phyloP scores from a whole-genome alignment of 2,329 filamentous ascomycete genomes.

The Cercospora sp. region DNA sequence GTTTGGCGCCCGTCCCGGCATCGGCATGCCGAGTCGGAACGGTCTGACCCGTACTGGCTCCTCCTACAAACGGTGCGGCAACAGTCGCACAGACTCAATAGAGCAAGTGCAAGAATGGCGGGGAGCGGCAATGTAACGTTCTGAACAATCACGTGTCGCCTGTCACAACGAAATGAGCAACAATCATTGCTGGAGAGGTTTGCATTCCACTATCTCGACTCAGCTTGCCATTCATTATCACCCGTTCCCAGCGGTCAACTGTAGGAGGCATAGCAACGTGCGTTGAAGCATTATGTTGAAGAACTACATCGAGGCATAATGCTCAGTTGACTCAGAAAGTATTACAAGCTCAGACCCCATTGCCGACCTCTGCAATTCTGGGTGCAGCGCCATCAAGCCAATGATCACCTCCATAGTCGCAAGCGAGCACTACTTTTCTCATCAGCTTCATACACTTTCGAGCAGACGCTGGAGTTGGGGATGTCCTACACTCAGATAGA shows the following conservation, averaged over 20 bases:
- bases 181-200: no score
- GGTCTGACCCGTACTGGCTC: background rate
- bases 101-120: background rate
- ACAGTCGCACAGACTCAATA: background rate
- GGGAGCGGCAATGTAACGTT: no score
- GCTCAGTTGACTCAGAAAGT: background rate
- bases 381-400: no score
- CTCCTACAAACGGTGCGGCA: background rate
- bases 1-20: background rate
- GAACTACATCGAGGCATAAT: background rate
- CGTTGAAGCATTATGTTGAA: background rate
- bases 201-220: no score
- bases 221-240: background rate
- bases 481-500: background rate
- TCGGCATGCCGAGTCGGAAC: background rate
- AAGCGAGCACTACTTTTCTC: background rate
- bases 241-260: background rate
- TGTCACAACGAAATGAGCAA: background rate
- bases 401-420: no score
- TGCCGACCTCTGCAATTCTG: no score
- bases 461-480: no score
- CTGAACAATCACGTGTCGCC: background rate
- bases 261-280: background rate
- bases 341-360: background rate
- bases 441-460: background rate